Conservation (phyloP, 352 stramenopile genomes). For the Globisporangium middletonii region DNA sequence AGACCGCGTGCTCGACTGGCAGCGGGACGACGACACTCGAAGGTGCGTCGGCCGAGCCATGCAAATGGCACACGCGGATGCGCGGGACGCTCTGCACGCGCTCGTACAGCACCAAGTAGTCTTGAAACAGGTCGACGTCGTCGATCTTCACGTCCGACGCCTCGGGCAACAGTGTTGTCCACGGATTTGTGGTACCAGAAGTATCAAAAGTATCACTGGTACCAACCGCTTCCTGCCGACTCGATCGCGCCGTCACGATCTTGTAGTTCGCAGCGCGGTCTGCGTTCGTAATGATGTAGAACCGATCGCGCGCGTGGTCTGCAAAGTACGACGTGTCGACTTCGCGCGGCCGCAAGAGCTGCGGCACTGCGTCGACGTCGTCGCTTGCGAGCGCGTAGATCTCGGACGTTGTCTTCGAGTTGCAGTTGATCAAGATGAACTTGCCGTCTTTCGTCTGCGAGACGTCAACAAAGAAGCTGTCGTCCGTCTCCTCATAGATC, state of each 20-base stretch:
- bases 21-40: conserved; percentile 45
- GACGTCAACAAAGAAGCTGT: conserved; percentile 81
- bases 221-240: not conserved
- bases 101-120: conserved; percentile 81
- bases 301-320: conserved; percentile 59
- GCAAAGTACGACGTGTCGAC: conserved; percentile 77
- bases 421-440: conserved; percentile 85
- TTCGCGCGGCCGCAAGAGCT: conserved; percentile 44
- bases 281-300: conserved; percentile 83
- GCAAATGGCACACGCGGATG: conserved; percentile 54
- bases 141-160: conserved; percentile 77
- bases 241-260: conserved; percentile 20
- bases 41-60: not conserved
- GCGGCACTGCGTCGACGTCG: conserved; percentile 20
- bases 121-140: conserved; percentile 81
- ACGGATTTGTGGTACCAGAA: conserved; percentile 16
- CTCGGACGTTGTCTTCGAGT: conserved; percentile 85
- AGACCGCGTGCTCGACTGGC: conserved; percentile 45
- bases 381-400: conserved; percentile 48
- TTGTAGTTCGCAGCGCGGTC: conserved; percentile 75
- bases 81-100: conserved; percentile 59
- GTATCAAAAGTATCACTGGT: not conserved
- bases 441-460: conserved; percentile 75
- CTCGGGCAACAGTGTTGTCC: conserved; percentile 49
- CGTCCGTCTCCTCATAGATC: conserved; percentile 73